Evolutionary conservation across 306 rosid species (phyloP).

Genomic region (Ochetophila trinervis): DNA sequence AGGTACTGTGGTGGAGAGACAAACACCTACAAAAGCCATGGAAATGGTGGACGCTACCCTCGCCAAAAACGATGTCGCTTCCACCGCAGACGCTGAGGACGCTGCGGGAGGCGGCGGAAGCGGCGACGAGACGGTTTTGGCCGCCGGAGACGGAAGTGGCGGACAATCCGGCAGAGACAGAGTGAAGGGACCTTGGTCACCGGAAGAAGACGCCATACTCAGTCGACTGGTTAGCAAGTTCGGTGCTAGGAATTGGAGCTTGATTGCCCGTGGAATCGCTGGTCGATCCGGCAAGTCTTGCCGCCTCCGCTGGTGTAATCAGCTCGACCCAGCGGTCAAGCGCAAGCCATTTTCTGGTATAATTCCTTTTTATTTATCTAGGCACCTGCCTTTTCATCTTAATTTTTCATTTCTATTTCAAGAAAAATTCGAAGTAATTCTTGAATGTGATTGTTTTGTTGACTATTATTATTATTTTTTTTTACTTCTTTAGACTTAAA

Average conservation of each 20-base stretch:
- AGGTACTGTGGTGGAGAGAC: neutral
- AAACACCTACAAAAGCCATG: neutral
- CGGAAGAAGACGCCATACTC: conserved; percentile 79
- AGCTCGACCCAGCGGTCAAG: conserved; percentile 88
- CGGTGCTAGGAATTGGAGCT: conserved; percentile 91
- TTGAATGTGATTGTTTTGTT: too few relatives aligned
- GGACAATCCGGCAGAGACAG: conserved; percentile 36
- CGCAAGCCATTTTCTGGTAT: conserved; percentile 90
- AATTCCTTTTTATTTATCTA: neutral
- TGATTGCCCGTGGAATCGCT: conserved; percentile 83
- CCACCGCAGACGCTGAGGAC: conserved; percentile 6
- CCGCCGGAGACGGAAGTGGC: conserved; percentile 33
- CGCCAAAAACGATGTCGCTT: neutral
- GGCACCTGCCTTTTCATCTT: neutral
- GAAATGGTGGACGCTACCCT: neutral
- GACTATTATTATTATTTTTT: too few relatives aligned
- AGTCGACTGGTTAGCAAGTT: conserved; percentile 80
- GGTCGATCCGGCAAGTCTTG: conserved; percentile 97
- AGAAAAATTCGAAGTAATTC: neutral
- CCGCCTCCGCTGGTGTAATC: conserved; percentile 95
- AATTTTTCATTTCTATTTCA: neutral
- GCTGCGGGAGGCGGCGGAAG: conserved; percentile 27
- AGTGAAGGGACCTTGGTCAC: conserved; percentile 95
- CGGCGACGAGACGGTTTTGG: conserved; percentile 48
- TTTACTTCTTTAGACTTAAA: too few relatives aligned